Evolutionary conservation across 257 asterid genomes (phyloP), one percentile per base, ranked within the genome.

Genomic region (Euphrasia confusa): DNA sequence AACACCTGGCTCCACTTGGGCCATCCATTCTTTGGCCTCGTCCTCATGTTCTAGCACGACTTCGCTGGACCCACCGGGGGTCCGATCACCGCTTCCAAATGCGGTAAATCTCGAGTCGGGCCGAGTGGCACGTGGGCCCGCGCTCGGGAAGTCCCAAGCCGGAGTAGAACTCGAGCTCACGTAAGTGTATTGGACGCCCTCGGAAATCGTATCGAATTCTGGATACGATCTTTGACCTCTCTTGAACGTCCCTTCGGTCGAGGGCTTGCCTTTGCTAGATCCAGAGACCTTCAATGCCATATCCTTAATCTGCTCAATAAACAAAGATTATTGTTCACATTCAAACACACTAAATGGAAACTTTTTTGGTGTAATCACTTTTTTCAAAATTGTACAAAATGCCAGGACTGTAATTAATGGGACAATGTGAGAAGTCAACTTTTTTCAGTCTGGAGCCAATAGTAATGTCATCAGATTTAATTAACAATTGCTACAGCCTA

Each of bases 1-100:
- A 63, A 92, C 99, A 47, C 99, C 97, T 0, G 99, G 97, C 79
- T 92, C 99, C 53, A 84, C 97, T 73, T 92, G 99, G 53, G 99
- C 99, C 37, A 84, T 85, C 99, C 99, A 92, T 55, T 89, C 99
- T 66, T 81, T 89, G 5, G 84, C 78, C 77, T 83, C 97, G 50
- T 83, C 90, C 60, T 90, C 96, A 67, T 84, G 96, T 53, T 53
- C 33, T 3, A 53, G 58, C 58, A 53, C 33, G 27, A 24, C 58
- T 24, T 53, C 33, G 21, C 58, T 14, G n/a, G 58, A 21, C 30
- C 33, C 58, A 24, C 58, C n/a, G 10, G 55, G 55, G 55, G 55
- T 49, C 21, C 54, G 54, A 7, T 49, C 54, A 6, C 54, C 27
- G 0, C 54, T 17, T 2, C 42, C 54, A 39, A 47, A 60, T n/a